These are phyloP conservation scores for Exidia glandulosa DNA, from an alignment of 768 basidiomycete genomes.

Conservation along the genomic window DNA sequence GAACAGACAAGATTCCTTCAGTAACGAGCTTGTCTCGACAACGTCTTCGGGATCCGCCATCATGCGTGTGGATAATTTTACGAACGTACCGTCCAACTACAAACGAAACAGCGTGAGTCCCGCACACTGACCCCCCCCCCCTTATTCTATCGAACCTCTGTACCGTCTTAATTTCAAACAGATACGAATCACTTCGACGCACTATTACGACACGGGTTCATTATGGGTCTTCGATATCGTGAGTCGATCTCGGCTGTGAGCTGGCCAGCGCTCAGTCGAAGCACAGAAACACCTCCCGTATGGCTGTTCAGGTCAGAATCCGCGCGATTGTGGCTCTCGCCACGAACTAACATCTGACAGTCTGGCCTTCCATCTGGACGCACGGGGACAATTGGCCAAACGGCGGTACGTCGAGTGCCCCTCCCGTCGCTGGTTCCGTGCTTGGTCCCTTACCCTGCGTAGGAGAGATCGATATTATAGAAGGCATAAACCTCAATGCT, in stretches of 20 bases:
- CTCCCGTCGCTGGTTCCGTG: too few relatives aligned
- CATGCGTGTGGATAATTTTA: constrained; percentile 63
- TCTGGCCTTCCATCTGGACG: constrained; percentile 38
- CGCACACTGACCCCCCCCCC: background rate
- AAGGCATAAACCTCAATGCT: constrained; percentile 41
- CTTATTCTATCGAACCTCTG: constrained; percentile 1
- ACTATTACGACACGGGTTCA: constrained; percentile 28
- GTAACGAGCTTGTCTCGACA: constrained; percentile 45
- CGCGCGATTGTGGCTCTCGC: constrained; percentile 5
- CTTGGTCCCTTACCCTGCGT: too few relatives aligned
- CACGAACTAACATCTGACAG: constrained; percentile 22
- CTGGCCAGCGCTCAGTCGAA: too few relatives aligned
- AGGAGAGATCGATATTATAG: constrained; percentile 49
- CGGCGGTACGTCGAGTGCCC: too few relatives aligned
- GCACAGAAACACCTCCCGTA: constrained; percentile 32
- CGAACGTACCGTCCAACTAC: constrained; percentile 36
- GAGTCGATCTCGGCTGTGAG: background rate
- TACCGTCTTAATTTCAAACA: too few relatives aligned
- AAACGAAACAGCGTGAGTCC: constrained; percentile 48
- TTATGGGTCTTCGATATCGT: constrained; percentile 36
- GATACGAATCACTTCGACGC: constrained; percentile 35
- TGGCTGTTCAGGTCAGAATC: constrained; percentile 37
- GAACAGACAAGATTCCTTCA: constrained; percentile 32
- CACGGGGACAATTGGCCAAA: constrained; percentile 34
- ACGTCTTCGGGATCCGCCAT: constrained; percentile 53